These are phyloP conservation scores for Gracilaria domingensis DNA, from an alignment of 23 red algal species.

Conservation along the genomic window DNA sequence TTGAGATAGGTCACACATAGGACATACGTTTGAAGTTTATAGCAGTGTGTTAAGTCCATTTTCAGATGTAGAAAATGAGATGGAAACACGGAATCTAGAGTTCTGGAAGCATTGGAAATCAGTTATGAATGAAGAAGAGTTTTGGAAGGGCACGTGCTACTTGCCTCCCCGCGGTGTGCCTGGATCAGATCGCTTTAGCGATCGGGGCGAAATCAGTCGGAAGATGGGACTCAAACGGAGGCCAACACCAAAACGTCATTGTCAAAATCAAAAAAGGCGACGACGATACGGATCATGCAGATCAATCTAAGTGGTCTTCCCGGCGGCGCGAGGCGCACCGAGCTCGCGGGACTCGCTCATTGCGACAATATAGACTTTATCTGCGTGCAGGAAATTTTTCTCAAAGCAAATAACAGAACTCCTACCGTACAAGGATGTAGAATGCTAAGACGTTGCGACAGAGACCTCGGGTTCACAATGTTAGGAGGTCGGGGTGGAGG, in stretches of 20 bases:
- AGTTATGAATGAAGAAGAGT: neutral
- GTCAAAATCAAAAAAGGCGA: neutral
- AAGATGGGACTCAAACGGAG: neutral
- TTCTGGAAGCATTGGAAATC: constrained; percentile 4
- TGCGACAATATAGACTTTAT: neutral
- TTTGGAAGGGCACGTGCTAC: neutral
- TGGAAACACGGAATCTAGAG: neutral
- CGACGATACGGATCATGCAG: neutral
- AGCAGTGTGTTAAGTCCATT: neutral
- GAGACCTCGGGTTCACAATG: neutral
- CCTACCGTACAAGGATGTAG: neutral
- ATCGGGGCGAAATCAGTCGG: neutral
- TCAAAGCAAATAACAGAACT: neutral
- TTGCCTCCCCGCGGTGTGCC: too few relatives aligned
- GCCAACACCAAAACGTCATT: too few relatives aligned
- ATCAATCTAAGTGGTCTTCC: neutral
- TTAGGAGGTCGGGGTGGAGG: neutral
- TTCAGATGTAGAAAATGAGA: neutral
- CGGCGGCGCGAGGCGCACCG: neutral
- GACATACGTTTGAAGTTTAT: neutral
- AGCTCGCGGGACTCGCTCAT: neutral
- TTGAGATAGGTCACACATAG: neutral
- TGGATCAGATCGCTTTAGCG: too few relatives aligned
- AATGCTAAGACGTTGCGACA: neutral
- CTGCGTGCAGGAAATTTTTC: neutral